Percentiles rank a stretch among this genome's conserved stretches.
These are phyloP conservation scores for Arthrinium puccinioides DNA, from an alignment of 2,329 filamentous ascomycete genomes.

Conservation along the genomic window DNA sequence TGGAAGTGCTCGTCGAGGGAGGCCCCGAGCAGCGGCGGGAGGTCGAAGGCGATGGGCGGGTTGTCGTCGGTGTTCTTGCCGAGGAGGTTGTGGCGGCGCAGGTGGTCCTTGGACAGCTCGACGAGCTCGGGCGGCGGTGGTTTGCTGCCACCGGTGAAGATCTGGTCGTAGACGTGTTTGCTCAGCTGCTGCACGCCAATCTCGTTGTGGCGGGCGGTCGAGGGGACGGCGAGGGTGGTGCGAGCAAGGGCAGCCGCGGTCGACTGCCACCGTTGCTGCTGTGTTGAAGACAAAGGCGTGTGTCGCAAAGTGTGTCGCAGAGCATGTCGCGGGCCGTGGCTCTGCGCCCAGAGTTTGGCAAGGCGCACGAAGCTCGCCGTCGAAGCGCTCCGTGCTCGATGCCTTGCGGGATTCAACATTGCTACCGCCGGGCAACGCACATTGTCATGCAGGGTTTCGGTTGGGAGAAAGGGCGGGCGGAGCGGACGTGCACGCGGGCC, in stretches of 20 bases:
- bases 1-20: slow-evolving; percentile 92
- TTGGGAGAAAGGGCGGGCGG: no score
- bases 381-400: slow-evolving; percentile 31
- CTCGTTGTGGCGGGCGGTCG: slow-evolving; percentile 72
- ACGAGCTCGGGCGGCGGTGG: slow-evolving; percentile 66
- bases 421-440: slow-evolving; percentile 17
- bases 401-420: slow-evolving; percentile 31
- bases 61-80: slow-evolving; percentile 81
- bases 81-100: slow-evolving; percentile 76
- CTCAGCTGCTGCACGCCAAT: slow-evolving; percentile 94
- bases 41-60: slow-evolving; percentile 74
- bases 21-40: slow-evolving; percentile 70
- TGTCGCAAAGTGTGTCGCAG: no score
- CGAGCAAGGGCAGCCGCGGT: slow-evolving; percentile 18
- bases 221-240: slow-evolving; percentile 28
- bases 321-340: slow-evolving; percentile 23
- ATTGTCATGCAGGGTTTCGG: no score
- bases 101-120: slow-evolving; percentile 71
- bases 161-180: slow-evolving; percentile 69
- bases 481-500: no score
- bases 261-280: slow-evolving; percentile 34
- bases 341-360: slow-evolving; percentile 38
- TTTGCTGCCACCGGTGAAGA: slow-evolving; percentile 58
- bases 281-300: slow-evolving; percentile 13
- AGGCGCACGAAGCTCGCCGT: slow-evolving; percentile 43